These are phyloP conservation scores for Truncatella angustata DNA, from an alignment of 2,329 filamentous ascomycete genomes.

Conservation along the genomic window DNA sequence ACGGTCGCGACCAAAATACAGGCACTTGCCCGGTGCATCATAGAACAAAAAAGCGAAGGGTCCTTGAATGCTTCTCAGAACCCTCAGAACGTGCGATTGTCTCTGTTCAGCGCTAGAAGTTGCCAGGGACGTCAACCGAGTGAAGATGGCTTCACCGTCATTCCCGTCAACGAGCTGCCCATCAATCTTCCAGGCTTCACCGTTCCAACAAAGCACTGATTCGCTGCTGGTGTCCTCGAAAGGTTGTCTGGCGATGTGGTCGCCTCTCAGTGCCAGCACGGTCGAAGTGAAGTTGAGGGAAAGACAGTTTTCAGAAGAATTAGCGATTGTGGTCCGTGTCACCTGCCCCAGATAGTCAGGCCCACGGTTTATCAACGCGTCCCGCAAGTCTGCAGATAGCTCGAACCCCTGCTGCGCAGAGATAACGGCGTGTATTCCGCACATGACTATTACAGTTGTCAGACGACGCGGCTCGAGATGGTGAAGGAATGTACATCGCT, in stretches of 20 bases:
- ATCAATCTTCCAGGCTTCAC: conserved; percentile 83
- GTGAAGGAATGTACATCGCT: not conserved
- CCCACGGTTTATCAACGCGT: conserved; percentile 53
- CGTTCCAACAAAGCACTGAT: conserved; percentile 91
- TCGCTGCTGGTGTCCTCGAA: conserved; percentile 54
- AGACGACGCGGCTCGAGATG: not conserved
- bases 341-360: conserved; percentile 56
- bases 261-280: conserved; percentile 85
- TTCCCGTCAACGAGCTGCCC: conserved; percentile 64
- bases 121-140: conserved; percentile 32
- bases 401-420: conserved; percentile 31
- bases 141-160: conserved; percentile 72
- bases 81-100: conserved; percentile 42
- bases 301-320: conserved; percentile 20
- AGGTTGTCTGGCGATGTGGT: conserved; percentile 70
- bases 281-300: conserved; percentile 72
- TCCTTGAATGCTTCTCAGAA: conserved; percentile 65
- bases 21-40: conserved; percentile 55
- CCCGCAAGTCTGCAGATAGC: conserved; percentile 36
- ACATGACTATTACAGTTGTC: conserved; percentile 41
- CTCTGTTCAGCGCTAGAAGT: conserved; percentile 21
- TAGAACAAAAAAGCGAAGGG: conserved; percentile 90
- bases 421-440: conserved; percentile 57
- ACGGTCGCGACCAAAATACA: conserved; percentile 86
- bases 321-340: conserved; percentile 20